A percentile compares a stretch with the other conserved stretches of the same genome.
These are phyloP conservation scores for Lathyrus oleraceus DNA, from an alignment of 306 rosid genomes.

Conservation along the genomic window DNA sequence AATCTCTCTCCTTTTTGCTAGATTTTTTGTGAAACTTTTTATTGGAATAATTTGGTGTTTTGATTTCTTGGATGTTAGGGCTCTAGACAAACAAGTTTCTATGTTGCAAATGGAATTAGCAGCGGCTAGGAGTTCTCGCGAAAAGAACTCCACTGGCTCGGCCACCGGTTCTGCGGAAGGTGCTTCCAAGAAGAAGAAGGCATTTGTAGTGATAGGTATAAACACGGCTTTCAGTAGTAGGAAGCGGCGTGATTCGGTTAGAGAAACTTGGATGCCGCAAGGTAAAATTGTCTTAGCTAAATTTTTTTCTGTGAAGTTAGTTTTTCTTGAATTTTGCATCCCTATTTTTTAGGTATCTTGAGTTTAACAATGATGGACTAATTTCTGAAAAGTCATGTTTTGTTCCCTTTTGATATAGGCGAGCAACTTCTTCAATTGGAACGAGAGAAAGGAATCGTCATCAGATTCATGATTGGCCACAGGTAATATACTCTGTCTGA, in stretches of 20 bases:
- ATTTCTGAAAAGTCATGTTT: constrained; percentile 32
- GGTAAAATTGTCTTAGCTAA: constrained; percentile 42
- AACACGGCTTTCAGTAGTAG: constrained; percentile 99
- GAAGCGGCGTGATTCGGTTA: constrained; percentile 91
- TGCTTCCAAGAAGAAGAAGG: constrained; percentile 58
- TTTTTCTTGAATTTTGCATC: background rate
- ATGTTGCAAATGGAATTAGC: constrained; percentile 80
- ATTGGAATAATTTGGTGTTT: constrained; percentile 15
- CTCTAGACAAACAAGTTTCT: constrained; percentile 85
- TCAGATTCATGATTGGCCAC: constrained; percentile 98
- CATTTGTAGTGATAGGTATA: constrained; percentile 84
- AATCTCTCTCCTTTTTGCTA: constrained; percentile 24
- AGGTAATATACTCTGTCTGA: constrained; percentile 55
- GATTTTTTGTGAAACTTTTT: constrained; percentile 12
- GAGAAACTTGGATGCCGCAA: constrained; percentile 99
- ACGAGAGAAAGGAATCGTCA: constrained; percentile 88
- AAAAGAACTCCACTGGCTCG: constrained; percentile 48
- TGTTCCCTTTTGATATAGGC: constrained; percentile 45
- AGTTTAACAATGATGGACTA: constrained; percentile 4
- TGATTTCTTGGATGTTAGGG: constrained; percentile 48
- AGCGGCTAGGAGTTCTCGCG: constrained; percentile 71
- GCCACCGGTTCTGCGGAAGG: constrained; percentile 34
- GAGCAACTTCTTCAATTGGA: constrained; percentile 88
- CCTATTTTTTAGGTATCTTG: constrained; percentile 23
- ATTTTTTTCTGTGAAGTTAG: background rate